These are phyloP conservation scores for Nannochloris sp. DNA, from an alignment of 139 green algal genomes.

Conservation along the genomic window DNA sequence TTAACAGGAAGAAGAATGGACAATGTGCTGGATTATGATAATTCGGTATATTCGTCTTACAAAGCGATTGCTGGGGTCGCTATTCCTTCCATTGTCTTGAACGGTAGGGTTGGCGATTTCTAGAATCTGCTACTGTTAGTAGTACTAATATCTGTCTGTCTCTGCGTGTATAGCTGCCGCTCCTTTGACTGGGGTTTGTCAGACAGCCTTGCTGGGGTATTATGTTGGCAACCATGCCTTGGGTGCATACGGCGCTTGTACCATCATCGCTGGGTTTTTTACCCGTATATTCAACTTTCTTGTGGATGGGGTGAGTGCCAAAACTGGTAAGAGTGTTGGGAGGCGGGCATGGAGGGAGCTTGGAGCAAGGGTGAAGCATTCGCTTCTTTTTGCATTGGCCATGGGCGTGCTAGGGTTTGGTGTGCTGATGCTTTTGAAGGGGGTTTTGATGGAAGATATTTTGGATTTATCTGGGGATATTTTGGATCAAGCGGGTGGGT, in stretches of 20 bases:
- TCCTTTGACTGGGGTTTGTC: slow-evolving; percentile 36
- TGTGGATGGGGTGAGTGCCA: slow-evolving; percentile 45
- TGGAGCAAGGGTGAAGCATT: slow-evolving; percentile 29
- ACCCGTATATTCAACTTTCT: slow-evolving; percentile 55
- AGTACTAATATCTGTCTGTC: not conserved
- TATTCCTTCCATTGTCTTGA: slow-evolving; percentile 20
- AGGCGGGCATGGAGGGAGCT: slow-evolving; percentile 28
- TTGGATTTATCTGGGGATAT: slow-evolving; percentile 22
- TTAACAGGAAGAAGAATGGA: not conserved
- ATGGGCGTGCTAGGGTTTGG: not conserved
- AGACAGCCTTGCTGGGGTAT: slow-evolving; percentile 44
- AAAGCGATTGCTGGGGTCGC: slow-evolving; percentile 12
- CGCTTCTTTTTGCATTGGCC: slow-evolving; percentile 19
- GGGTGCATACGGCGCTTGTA: slow-evolving; percentile 33
- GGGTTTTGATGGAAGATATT: slow-evolving; percentile 11
- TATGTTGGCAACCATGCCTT: slow-evolving; percentile 22
- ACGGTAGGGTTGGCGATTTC: slow-evolving; percentile 9
- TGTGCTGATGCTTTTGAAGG: slow-evolving; percentile 4
- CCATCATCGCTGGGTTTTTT: slow-evolving; percentile 31
- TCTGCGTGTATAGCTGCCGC: slow-evolving; percentile 28
- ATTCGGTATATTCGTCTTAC: not conserved
- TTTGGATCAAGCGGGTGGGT: slow-evolving; percentile 14
- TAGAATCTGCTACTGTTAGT: no score
- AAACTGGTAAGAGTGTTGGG: slow-evolving; percentile 41
- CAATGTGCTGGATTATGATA: not conserved